phyloP scores from a whole-genome alignment of 257 asterid genomes.

The Buddleja alternifolia region DNA sequence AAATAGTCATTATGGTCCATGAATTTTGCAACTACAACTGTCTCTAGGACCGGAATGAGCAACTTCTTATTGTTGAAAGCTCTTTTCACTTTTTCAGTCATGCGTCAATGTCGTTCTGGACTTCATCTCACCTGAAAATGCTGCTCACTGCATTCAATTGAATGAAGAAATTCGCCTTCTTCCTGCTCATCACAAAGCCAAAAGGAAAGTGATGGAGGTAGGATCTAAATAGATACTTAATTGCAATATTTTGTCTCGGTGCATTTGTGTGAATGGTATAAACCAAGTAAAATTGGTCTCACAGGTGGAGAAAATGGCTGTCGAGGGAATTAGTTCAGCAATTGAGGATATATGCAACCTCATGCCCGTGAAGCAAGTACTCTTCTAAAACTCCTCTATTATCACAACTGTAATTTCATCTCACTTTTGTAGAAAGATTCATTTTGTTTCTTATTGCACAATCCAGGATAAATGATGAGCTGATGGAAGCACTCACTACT shows the following conservation, averaged over 20 bases:
- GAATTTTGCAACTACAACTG: not conserved
- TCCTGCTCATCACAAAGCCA: slow-evolving; percentile 79
- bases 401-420: not conserved
- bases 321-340: slow-evolving; percentile 68
- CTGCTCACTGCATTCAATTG: slow-evolving; percentile 68
- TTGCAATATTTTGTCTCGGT: not conserved
- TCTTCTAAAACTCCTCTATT: slow-evolving; percentile 23
- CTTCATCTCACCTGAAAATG: slow-evolving; percentile 96
- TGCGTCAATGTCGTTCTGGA: slow-evolving; percentile 76
- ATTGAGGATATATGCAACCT: slow-evolving; percentile 59
- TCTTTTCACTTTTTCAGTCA: slow-evolving; percentile 59
- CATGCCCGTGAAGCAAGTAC: slow-evolving; percentile 51
- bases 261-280: not conserved
- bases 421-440: not conserved
- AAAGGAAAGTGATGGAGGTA: slow-evolving; percentile 76
- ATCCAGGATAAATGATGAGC: slow-evolving; percentile 2
- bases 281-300: slow-evolving; percentile 23
- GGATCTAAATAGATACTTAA: slow-evolving; percentile 1
- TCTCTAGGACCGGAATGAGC: slow-evolving; percentile 20
- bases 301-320: slow-evolving; percentile 89
- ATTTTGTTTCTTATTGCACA: not conserved
- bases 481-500: slow-evolving; percentile 9
- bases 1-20: slow-evolving; percentile 3
- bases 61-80: slow-evolving; percentile 24
- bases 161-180: slow-evolving; percentile 85